phyloP scores from a whole-genome alignment of 345 rosid genomes.

The Salix caprea region DNA sequence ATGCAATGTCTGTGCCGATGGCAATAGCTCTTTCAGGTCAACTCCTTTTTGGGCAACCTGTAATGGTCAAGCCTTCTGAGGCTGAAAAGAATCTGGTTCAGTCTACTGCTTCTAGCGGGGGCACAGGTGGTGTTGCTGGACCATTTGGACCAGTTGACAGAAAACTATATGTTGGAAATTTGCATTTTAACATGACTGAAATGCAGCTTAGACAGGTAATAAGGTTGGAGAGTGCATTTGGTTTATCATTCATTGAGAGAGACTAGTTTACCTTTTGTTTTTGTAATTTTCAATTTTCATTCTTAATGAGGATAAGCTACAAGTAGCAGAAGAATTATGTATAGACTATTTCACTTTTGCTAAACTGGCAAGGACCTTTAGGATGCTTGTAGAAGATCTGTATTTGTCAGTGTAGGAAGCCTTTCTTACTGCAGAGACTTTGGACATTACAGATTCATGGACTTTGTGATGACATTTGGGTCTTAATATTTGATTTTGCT shows the following conservation, averaged over 20 bases:
- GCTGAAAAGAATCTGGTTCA: conserved; percentile 96
- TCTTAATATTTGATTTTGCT: background rate
- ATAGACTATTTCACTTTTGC: background rate
- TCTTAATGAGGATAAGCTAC: background rate
- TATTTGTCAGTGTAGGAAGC: background rate
- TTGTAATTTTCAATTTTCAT: background rate
- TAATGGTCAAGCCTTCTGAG: conserved; percentile 98
- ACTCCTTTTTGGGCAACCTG: conserved; percentile 83
- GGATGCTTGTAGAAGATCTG: background rate
- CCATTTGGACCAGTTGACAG: conserved; percentile 79
- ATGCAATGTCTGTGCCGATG: conserved; percentile 93
- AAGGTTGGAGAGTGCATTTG: background rate
- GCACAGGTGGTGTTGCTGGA: conserved; percentile 49
- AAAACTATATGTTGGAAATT: conserved; percentile 86
- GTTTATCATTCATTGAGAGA: background rate
- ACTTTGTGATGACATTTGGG: background rate
- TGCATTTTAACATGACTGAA: conserved; percentile 92
- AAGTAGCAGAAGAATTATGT: background rate
- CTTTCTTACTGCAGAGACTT: background rate
- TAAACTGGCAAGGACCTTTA: background rate
- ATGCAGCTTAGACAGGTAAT: conserved; percentile 81
- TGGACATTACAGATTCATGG: background rate
- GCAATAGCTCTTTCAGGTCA: conserved; percentile 95
- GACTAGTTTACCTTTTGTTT: background rate
- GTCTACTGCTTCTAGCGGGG: conserved; percentile 51